phyloP scores from a whole-genome alignment of 768 basidiomycete genomes.

The Mycena crocata region DNA sequence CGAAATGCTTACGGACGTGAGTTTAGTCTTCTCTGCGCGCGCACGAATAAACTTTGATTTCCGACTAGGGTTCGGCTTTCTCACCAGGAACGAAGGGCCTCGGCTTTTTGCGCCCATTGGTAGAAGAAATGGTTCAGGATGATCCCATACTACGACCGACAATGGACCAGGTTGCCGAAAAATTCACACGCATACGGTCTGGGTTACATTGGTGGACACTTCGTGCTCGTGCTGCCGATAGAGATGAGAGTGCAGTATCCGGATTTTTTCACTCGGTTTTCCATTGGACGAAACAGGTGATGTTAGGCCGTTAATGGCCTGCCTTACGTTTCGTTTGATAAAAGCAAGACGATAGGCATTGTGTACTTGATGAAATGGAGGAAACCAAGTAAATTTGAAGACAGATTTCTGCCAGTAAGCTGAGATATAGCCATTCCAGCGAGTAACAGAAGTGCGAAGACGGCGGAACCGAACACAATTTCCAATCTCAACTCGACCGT shows the following conservation, averaged over 20 bases:
- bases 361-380: too few species aligned
- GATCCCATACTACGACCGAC: slow-evolving; percentile 49
- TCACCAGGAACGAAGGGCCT: slow-evolving; percentile 40
- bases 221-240: slow-evolving; percentile 38
- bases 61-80: neutral
- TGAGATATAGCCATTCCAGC: too few species aligned
- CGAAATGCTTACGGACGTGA: neutral
- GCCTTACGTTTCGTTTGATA: too few species aligned
- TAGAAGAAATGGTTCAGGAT: slow-evolving; percentile 48
- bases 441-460: too few species aligned
- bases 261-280: neutral
- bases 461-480: too few species aligned
- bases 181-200: slow-evolving; percentile 35
- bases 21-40: neutral
- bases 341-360: too few species aligned
- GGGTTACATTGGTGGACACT: slow-evolving; percentile 44
- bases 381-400: too few species aligned
- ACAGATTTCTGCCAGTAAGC: too few species aligned
- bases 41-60: neutral
- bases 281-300: neutral
- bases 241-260: neutral
- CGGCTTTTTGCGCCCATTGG: slow-evolving; percentile 44
- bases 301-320: too few species aligned
- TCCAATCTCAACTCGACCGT: too few species aligned
- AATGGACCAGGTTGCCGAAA: slow-evolving; percentile 49